phyloP scores from a whole-genome alignment of 305 asterid genomes.

The Solanum chacoense region DNA sequence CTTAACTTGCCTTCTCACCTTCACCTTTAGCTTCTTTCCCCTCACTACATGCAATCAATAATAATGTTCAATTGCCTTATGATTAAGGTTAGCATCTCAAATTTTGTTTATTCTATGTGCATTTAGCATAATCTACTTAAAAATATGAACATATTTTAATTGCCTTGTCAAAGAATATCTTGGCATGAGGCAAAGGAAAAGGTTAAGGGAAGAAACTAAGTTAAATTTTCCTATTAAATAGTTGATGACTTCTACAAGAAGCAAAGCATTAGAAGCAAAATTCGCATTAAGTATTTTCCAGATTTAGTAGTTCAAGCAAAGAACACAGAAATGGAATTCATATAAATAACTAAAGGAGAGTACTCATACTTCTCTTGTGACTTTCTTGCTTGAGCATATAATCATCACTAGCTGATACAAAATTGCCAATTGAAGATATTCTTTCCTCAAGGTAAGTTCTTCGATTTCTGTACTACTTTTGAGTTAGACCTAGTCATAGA shows the following conservation, averaged over 20 bases:
- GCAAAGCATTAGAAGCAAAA: conserved; percentile 3
- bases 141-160: neutral
- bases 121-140: neutral
- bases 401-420: neutral
- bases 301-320: conserved; percentile 23
- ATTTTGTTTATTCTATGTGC: neutral
- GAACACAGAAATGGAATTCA: conserved; percentile 8
- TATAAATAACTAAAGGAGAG: conserved; percentile 7
- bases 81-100: conserved; percentile 13
- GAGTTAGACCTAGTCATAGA: neutral
- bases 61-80: neutral
- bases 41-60: conserved; percentile 15
- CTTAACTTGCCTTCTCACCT: neutral
- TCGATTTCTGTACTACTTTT: neutral
- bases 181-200: neutral
- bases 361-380: neutral
- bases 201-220: neutral
- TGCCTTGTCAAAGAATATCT: neutral
- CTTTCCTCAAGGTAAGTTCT: conserved; percentile 12
- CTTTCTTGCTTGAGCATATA: neutral
- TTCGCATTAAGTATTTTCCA: neutral
- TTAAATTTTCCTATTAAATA: neutral
- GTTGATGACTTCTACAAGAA: neutral
- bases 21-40: conserved; percentile 12
- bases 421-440: neutral